phyloP scores from a whole-genome alignment of 2,329 filamentous ascomycete species.

The Botryosphaeria dothidea region DNA sequence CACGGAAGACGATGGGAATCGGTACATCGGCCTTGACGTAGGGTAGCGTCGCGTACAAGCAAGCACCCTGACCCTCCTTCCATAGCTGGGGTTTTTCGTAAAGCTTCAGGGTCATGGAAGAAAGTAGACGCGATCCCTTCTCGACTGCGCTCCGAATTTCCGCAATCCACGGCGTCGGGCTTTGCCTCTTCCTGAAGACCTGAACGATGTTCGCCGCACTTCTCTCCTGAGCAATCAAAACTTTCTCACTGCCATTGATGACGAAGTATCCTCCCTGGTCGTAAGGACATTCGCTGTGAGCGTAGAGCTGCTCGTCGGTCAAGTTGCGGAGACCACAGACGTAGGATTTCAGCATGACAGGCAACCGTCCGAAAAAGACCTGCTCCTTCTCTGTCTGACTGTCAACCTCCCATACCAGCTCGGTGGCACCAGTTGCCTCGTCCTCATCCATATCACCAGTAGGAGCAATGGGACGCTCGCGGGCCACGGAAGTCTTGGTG shows the following conservation, averaged over 20 bases:
- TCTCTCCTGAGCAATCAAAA: constrained; percentile 94
- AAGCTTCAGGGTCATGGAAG: constrained; percentile 86
- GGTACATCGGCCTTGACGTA: constrained; percentile 94
- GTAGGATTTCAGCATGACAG: constrained; percentile 97
- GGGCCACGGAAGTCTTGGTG: constrained; percentile 79
- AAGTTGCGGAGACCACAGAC: constrained; percentile 87
- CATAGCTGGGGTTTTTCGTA: constrained; percentile 79
- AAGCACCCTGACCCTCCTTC: constrained; percentile 81
- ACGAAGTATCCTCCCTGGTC: constrained; percentile 99
- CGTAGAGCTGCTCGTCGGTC: constrained; percentile 81
- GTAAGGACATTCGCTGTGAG: constrained; percentile 95
- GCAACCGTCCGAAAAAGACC: constrained; percentile 92
- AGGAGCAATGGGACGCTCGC: constrained; percentile 66
- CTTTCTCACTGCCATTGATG: constrained; percentile 98
- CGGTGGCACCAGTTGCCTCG: constrained; percentile 36
- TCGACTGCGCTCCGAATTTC: constrained; percentile 96
- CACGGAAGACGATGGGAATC: constrained; percentile 93
- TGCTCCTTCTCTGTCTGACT: constrained; percentile 54
- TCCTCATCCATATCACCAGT: constrained; percentile 69
- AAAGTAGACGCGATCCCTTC: constrained; percentile 92
- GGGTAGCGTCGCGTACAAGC: constrained; percentile 85
- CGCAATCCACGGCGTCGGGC: constrained; percentile 87
- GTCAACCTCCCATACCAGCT: constrained; percentile 52
- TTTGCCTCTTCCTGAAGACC: constrained; percentile 98
- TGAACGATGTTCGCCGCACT: constrained; percentile 98